phyloP scores from a whole-genome alignment of 805 yeast species.

The Saccharomycodes ludwigii region DNA sequence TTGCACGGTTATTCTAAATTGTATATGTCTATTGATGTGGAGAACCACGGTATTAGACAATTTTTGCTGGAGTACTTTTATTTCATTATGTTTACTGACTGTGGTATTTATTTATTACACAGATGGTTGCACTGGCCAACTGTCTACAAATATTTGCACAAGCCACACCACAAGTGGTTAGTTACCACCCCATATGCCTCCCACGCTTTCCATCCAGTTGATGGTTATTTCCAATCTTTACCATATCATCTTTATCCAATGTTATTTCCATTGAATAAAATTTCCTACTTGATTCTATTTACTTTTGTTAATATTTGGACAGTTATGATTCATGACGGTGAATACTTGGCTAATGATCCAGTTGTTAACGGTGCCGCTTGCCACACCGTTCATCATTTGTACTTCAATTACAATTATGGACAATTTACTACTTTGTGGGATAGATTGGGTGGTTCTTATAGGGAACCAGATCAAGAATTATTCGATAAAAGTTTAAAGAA shows the following conservation, averaged over 20 bases:
- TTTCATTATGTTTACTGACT: conserved; percentile 87
- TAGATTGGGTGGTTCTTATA: conserved; percentile 85
- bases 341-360: conserved; percentile 86
- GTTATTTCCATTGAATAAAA: conserved; percentile 83
- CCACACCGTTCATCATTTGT: conserved; percentile 92
- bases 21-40: conserved; percentile 51
- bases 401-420: conserved; percentile 96
- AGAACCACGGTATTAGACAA: conserved; percentile 58
- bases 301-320: conserved; percentile 96
- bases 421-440: conserved; percentile 99
- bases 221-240: conserved; percentile 84
- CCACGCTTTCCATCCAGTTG: conserved; percentile 97
- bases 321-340: conserved; percentile 97
- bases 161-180: conserved; percentile 98
- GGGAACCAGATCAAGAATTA: conserved; percentile 80
- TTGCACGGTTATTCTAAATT: conserved; percentile 71
- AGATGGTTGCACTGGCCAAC: conserved; percentile 88
- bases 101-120: conserved; percentile 83
- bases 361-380: conserved; percentile 96
- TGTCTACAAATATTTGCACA: conserved; percentile 78
- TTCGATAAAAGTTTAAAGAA: conserved; percentile 53
- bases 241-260: conserved; percentile 92
- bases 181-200: conserved; percentile 98
- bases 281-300: conserved; percentile 69
- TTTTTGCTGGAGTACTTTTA: conserved; percentile 55